Percentiles rank a stretch among this genome's conserved stretches.
phyloP scores from a whole-genome alignment of 2,329 filamentous ascomycete species.

The Onygenales sp. region DNA sequence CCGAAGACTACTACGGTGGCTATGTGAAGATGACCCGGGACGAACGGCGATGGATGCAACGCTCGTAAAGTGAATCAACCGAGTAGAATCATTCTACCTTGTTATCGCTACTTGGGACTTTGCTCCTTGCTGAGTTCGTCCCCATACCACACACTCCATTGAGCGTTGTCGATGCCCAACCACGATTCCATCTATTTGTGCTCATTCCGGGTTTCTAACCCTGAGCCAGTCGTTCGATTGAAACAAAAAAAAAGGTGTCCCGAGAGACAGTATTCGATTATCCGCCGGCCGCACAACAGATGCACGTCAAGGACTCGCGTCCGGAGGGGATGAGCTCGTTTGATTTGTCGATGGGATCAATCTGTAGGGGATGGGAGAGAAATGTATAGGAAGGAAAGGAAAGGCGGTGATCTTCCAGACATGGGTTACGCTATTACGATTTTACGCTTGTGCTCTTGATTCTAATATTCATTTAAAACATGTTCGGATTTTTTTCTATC shows the following conservation, averaged over 20 bases:
- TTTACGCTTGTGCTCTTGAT: not conserved
- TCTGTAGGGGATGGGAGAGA: not conserved
- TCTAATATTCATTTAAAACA: not conserved
- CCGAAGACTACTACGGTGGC: constrained; percentile 40
- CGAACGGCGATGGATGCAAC: constrained; percentile 36
- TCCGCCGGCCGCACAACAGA: not conserved
- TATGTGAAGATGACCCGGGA: constrained; percentile 37
- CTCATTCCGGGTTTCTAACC: not conserved
- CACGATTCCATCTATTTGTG: too few relatives aligned
- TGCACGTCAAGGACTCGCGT: not conserved
- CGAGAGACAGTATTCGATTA: not conserved
- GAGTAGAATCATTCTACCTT: not conserved
- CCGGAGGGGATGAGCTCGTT: not conserved
- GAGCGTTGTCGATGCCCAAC: not conserved
- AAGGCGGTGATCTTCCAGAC: not conserved
- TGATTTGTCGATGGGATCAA: not conserved
- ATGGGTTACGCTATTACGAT: not conserved
- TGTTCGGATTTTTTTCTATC: not conserved
- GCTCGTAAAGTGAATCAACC: constrained; percentile 20
- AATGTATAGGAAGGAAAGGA: not conserved
- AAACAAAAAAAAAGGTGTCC: not conserved
- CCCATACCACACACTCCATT: not conserved
- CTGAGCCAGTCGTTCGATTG: not conserved
- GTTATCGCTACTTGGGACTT: not conserved
- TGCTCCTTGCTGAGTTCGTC: not conserved